phyloP scores from a whole-genome alignment of 805 yeast genomes.

The Candida odintsovae region DNA sequence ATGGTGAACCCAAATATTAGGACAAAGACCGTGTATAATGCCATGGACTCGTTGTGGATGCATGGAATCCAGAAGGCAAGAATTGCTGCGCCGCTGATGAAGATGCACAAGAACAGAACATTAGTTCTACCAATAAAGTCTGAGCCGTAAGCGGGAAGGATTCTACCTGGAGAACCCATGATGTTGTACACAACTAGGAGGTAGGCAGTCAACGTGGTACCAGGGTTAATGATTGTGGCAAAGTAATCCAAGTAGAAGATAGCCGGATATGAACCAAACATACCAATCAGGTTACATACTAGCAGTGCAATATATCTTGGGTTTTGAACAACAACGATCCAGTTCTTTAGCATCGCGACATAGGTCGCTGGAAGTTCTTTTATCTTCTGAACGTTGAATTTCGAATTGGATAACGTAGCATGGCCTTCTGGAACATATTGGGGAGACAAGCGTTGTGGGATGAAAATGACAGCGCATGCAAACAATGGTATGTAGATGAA shows the following conservation, averaged over 20 bases:
- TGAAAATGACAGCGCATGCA: conserved; percentile 9
- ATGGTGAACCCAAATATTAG: conserved; percentile 16
- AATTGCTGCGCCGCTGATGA: conserved; percentile 6
- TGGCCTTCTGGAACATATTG: conserved; percentile 9
- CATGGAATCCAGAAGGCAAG: conserved; percentile 17
- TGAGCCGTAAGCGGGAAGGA: conserved; percentile 17
- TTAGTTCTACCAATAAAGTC: conserved; percentile 19
- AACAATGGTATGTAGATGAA: conserved; percentile 18
- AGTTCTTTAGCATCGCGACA: conserved; percentile 4
- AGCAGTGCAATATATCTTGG: conserved; percentile 7
- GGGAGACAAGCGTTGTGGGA: conserved; percentile 14
- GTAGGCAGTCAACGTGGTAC: conserved; percentile 8
- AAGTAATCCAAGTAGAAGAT: conserved; percentile 21
- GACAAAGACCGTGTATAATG: conserved; percentile 11
- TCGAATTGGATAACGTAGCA: conserved; percentile 15
- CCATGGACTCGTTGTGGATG: conserved; percentile 10
- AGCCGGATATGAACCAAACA: conserved; percentile 21
- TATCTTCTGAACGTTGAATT: conserved; percentile 8
- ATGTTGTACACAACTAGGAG: conserved; percentile 17
- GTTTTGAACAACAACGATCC: conserved; percentile 11
- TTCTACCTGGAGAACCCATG: conserved; percentile 21
- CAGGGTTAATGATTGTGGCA: conserved; percentile 15
- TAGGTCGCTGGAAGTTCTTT: conserved; percentile 10
- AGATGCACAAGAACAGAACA: conserved; percentile 10
- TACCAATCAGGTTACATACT: conserved; percentile 14